These are phyloP conservation scores for Fibroporia radiculosa DNA, from an alignment of 768 basidiomycete genomes.

Conservation along the genomic window DNA sequence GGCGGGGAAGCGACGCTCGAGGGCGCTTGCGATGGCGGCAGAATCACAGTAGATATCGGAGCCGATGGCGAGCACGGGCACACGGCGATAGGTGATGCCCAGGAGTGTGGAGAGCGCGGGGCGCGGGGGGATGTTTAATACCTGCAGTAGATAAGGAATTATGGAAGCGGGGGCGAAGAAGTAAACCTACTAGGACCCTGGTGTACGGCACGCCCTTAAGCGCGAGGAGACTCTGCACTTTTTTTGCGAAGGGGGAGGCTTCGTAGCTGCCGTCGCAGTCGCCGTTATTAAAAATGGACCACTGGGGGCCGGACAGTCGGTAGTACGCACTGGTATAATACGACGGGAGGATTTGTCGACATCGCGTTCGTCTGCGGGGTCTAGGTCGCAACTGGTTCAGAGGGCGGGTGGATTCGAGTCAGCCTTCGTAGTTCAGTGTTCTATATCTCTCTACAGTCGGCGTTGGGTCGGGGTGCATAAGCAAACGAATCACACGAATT, in stretches of 20 bases:
- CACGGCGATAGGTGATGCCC: constrained; percentile 49
- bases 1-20: constrained; percentile 50
- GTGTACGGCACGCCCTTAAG: constrained; percentile 42
- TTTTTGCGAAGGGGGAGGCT: constrained; percentile 41
- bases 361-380: no score
- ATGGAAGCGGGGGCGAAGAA: no score
- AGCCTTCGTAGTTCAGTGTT: no score
- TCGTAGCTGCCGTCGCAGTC: constrained; percentile 35
- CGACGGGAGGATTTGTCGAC: constrained; percentile 23
- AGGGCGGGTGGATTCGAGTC: no score
- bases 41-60: constrained; percentile 57
- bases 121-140: constrained; percentile 42
- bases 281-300: neutral
- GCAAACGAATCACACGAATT: no score
- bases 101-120: constrained; percentile 45
- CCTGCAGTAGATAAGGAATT: no score
- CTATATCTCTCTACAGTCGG: no score
- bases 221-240: constrained; percentile 43
- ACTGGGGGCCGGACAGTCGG: neutral
- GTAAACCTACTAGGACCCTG: constrained; percentile 36
- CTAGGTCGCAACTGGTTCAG: no score
- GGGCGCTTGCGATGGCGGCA: constrained; percentile 39
- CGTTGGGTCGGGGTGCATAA: no score
- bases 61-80: constrained; percentile 53
- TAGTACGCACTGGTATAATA: constrained; percentile 43